Evolutionary conservation across 1,284 basidiomycete species (phyloP).

Genomic region (Malassezia sympodialis): DNA sequence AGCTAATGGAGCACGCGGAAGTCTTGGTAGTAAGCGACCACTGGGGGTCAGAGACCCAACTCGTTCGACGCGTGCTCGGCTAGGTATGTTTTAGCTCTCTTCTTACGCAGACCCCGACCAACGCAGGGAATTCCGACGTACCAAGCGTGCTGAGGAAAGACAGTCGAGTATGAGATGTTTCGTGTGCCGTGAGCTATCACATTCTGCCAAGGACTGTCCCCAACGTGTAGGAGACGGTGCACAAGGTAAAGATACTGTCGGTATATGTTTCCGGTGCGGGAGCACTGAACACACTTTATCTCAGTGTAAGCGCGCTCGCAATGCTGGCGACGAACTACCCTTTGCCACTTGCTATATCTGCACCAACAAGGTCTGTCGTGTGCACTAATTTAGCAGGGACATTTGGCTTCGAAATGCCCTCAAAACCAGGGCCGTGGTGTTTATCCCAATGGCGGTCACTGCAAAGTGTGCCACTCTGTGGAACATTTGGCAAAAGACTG

Average conservation of each 20-base stretch:
- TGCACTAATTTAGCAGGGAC: slow-evolving; percentile 56
- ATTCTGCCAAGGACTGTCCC: slow-evolving; percentile 70
- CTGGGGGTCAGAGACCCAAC: not conserved
- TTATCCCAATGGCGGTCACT: slow-evolving; percentile 87
- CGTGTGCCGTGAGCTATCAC: slow-evolving; percentile 73
- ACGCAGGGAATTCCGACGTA: slow-evolving; percentile 55
- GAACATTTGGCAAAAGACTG: slow-evolving; percentile 80
- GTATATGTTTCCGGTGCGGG: slow-evolving; percentile 59
- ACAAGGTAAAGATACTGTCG: slow-evolving; percentile 47
- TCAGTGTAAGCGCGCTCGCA: slow-evolving; percentile 60
- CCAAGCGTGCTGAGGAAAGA: slow-evolving; percentile 60
- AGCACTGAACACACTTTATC: slow-evolving; percentile 68
- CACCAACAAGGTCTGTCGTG: slow-evolving; percentile 35
- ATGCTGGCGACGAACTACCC: slow-evolving; percentile 54
- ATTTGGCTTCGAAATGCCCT: slow-evolving; percentile 70
- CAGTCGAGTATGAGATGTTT: slow-evolving; percentile 64
- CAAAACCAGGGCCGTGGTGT: slow-evolving; percentile 69
- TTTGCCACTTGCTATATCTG: slow-evolving; percentile 89
- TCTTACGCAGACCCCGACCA: slow-evolving; percentile 25
- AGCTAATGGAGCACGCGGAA: slow-evolving; percentile 31
- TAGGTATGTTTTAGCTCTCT: not conserved
- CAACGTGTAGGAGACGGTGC: slow-evolving; percentile 33
- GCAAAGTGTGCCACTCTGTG: slow-evolving; percentile 75
- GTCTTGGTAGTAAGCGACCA: slow-evolving; percentile 22
- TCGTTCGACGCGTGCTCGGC: slow-evolving; percentile 6